Percentiles rank a stretch among this genome's conserved stretches.
Conservation (phyloP, 2,329 filamentous ascomycete species). For the Teratosphaeria nubilosa region DNA sequence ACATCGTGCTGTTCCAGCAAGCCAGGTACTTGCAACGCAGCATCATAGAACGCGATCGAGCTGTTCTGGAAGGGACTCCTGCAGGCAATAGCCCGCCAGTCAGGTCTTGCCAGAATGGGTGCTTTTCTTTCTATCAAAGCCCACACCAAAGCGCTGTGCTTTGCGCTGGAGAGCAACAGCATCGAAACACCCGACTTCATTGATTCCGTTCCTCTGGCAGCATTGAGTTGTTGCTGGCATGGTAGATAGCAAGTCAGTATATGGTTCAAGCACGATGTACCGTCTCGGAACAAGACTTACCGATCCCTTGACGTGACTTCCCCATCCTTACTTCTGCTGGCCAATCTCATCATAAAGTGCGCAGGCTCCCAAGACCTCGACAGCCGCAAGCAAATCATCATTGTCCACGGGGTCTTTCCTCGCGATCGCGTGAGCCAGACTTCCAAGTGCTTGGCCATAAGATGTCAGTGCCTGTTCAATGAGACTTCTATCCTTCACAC, state of each 20-base stretch:
- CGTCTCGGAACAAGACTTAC: neutral
- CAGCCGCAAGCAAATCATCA: slow-evolving; percentile 22
- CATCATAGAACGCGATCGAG: slow-evolving; percentile 19
- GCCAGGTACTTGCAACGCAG: slow-evolving; percentile 19
- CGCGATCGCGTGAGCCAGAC: slow-evolving; percentile 12
- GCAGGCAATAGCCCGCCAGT: slow-evolving; percentile 21
- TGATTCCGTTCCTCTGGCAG: slow-evolving; percentile 16
- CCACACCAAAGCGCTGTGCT: slow-evolving; percentile 17
- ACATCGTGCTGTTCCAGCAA: slow-evolving; percentile 18
- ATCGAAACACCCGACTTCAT: slow-evolving; percentile 16
- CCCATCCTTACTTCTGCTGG: slow-evolving; percentile 19
- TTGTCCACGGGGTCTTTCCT: slow-evolving; percentile 8
- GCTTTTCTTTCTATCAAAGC: slow-evolving; percentile 19
- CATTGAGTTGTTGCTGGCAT: slow-evolving; percentile 17
- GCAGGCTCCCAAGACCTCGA: slow-evolving; percentile 19
- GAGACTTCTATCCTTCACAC: slow-evolving; percentile 15
- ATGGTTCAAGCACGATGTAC: neutral
- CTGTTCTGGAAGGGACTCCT: slow-evolving; percentile 13
- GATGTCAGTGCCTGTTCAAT: slow-evolving; percentile 14
- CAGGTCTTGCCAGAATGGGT: slow-evolving; percentile 16
- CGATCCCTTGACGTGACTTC: slow-evolving; percentile 18
- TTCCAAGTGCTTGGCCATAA: slow-evolving; percentile 17
- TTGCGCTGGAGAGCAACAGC: slow-evolving; percentile 19
- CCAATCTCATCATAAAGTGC: slow-evolving; percentile 24
- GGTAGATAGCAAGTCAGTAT: neutral